phyloP scores from a whole-genome alignment of 176 grass and related monocot species.

The Aegilops sharonensis region DNA sequence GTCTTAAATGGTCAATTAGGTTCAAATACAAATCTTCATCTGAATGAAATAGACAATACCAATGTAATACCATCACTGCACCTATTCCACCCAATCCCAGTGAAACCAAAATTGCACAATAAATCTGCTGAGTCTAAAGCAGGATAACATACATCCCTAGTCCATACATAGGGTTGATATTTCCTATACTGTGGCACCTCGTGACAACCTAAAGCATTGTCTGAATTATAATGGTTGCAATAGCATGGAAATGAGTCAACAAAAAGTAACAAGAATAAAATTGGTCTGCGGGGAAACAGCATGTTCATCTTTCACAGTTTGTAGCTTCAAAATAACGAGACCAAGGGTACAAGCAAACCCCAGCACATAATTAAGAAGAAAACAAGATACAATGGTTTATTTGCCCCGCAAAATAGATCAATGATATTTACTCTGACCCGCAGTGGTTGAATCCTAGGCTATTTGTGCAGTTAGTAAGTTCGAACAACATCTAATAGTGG shows the following conservation, averaged over 20 bases:
- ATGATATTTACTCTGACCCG: not conserved
- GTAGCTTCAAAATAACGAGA: not conserved
- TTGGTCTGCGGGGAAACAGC: not conserved
- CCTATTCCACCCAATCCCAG: not conserved
- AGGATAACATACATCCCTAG: not conserved
- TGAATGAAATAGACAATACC: not conserved
- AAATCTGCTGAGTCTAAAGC: not conserved
- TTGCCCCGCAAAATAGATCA: not conserved
- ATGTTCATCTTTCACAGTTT: not conserved
- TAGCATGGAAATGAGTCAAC: not conserved
- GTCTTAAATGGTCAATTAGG: not conserved
- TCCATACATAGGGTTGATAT: not conserved
- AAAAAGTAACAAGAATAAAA: not conserved
- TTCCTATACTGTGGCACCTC: not conserved
- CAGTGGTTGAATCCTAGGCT: not conserved
- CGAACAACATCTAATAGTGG: not conserved
- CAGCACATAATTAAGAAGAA: not conserved
- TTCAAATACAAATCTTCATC: not conserved
- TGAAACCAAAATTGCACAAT: not conserved
- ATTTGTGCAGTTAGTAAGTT: not conserved
- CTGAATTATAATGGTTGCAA: not conserved
- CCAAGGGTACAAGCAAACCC: not conserved
- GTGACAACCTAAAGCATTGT: not conserved
- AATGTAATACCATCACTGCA: not conserved
- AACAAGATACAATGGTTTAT: not conserved